Base-by-base conservation (phyloP, 768 basidiomycete species). In the Paxillus involutus region DNA sequence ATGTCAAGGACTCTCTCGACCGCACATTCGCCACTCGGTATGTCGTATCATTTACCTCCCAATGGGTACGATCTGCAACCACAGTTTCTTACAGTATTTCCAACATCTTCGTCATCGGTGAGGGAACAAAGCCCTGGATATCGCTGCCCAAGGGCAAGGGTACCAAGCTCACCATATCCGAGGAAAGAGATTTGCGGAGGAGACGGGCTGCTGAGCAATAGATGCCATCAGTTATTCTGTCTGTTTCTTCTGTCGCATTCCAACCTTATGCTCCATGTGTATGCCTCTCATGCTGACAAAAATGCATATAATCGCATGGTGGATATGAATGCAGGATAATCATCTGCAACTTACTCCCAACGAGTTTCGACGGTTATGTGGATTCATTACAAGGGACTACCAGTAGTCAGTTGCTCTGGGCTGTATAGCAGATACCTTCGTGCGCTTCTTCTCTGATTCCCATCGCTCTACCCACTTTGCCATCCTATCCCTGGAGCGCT, bases 31-130 rank as follows among this genome's bases (percentile, higher is more conserved):
- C 97, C 60, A 99, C 97, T 64, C 93, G 96, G 94, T 95, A 70
- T 54, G 86, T 77, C 17, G 16, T 37, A 17, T 33, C 19, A 24
- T 46, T 4, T 12, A 4, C 40, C 14, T 45, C 21, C 40, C 51
- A 5, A 35, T 26, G 12, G 21, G 30, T 17, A 13, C 16, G 21
- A 24, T 40, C 33, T 29, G 19, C 21, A 50, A 44, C 21, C 36
- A 10, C n/a, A 17, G 4, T 26, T 43, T 33, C 53, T 17, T 39
- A 4, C 61, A 97, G 94, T 69, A 83, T 98, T 58, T 86, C 89
- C 66, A 99, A 98, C 83, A 92, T 99, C 71, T 98, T 98, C 77
- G 89, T 99, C 66, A 92, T 98, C 59, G 97, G 97, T 59, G 89
- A 97, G 78, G 94, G 94, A 51, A 78, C 68, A 71, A 99, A 98